Evolutionary conservation across 345 rosid genomes (phyloP), one percentile per base, ranked within the genome.

Genomic region (Acer saccharum): DNA sequence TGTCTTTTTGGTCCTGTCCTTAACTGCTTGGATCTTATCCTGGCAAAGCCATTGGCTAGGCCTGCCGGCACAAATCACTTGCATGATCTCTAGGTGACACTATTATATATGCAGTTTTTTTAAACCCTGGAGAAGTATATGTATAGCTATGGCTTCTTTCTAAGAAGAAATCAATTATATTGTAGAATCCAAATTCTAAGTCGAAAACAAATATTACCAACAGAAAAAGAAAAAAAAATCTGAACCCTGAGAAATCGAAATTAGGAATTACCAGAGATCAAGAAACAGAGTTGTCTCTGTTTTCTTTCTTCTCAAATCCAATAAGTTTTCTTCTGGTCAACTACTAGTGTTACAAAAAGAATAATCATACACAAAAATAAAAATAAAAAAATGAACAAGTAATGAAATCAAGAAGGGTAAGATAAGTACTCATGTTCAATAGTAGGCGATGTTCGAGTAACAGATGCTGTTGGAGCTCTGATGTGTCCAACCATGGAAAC

Each of bases 401-500:
- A 70, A 60, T 18, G 10, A 71, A 62, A 68, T 87, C 83, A 86
- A 77, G 80, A 85, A 74, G 77, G 81, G 81, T 69, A 66, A 79
- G 86, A 85, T 20, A 35, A 63, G 73, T 86, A 89, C 70, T 86
- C 87, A 74, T 89, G 93, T 83, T 94, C 97, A 79, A 93, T 87
- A 29, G 77, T 73, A 21, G 97, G 98, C 72, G 78, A 16, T 20
- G 99, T 94, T 68, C 97, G 78, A 69, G 95, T 89, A 58, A 80
- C 90, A 10, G 90, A 58, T n/a, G 98, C 97, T 1, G 84, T 88
- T 2, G 91, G 93, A 77, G 88, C 91, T 72, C 95, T 90, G 66
- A 93, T 80, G 83, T 92, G 97, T 6, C 95, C 97, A 52, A 92
- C 98, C 97, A 96, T 93, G 66, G 99, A 83, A 48, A 95, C 96